phyloP scores from a whole-genome alignment of 2,329 filamentous ascomycete species.

The Camillea tinctor region DNA sequence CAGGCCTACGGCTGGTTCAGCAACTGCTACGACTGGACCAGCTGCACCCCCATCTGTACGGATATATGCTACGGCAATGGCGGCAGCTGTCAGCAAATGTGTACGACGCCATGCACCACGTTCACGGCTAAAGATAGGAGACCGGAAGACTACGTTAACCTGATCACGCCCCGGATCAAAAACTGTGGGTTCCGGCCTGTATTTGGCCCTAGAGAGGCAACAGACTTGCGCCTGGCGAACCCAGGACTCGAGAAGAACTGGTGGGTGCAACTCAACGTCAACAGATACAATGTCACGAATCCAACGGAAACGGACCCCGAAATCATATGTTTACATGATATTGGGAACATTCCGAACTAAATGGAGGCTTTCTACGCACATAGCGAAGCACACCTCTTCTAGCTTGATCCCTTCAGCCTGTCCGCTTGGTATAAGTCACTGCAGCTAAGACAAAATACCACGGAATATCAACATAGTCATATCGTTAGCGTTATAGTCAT shows the following conservation, averaged over 20 bases:
- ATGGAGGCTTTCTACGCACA: background rate
- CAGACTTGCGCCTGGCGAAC: conserved; percentile 5
- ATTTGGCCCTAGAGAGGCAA: background rate
- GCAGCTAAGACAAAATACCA: no score
- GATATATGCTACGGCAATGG: background rate
- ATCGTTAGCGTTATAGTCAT: no score
- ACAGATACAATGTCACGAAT: conserved; percentile 10
- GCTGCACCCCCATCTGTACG: background rate
- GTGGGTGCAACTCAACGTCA: conserved; percentile 6
- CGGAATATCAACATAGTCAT: no score
- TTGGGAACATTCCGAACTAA: background rate
- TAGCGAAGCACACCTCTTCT: no score
- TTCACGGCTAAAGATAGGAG: background rate
- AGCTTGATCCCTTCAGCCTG: no score
- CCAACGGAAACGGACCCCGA: background rate
- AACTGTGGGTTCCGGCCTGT: conserved; percentile 2
- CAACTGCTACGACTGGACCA: conserved; percentile 1
- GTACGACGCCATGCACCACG: background rate
- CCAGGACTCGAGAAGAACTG: conserved; percentile 8
- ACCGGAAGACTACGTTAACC: background rate
- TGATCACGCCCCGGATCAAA: background rate
- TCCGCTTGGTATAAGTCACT: no score
- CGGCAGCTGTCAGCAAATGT: background rate
- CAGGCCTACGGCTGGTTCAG: conserved; percentile 8
- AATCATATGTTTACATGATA: conserved; percentile 6